Percentiles rank a stretch among this genome's conserved stretches.
Conservation (phyloP, 192 early-diverging fungal species). For the Entomortierella chlamydospora region DNA sequence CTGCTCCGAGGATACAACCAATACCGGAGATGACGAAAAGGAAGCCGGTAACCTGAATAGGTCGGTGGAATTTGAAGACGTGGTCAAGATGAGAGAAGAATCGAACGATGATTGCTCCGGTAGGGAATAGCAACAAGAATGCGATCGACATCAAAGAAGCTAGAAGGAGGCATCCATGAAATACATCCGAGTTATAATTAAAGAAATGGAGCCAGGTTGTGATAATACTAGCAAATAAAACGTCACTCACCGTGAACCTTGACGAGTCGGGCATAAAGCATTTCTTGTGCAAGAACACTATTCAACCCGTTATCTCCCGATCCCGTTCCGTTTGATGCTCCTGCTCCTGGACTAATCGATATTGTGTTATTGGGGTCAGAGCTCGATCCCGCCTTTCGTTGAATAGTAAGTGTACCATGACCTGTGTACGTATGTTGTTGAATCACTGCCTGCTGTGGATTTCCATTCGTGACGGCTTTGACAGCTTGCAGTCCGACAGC, state of each 20-base stretch:
- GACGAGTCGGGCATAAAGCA: neutral
- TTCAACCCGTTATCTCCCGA: neutral
- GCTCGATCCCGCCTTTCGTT: conserved; percentile 14
- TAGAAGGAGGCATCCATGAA: neutral
- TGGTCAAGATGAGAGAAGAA: conserved; percentile 27
- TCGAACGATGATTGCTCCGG: conserved; percentile 23
- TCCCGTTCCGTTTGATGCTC: no score
- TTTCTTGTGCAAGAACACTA: neutral
- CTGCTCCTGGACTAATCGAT: neutral
- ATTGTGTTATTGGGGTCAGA: neutral
- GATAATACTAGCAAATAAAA: no score
- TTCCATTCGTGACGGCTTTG: neutral
- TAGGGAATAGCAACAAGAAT: conserved; percentile 36
- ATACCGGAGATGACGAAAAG: conserved; percentile 4
- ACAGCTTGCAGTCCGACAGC: conserved; percentile 14
- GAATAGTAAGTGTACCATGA: conserved; percentile 16
- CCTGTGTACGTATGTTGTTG: conserved; percentile 20
- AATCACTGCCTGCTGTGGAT: conserved; percentile 28
- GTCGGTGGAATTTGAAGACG: conserved; percentile 37
- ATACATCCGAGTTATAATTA: no score
- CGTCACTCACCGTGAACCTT: conserved; percentile 35
- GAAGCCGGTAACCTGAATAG: conserved; percentile 33
- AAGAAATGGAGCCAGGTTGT: neutral
- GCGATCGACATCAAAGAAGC: conserved; percentile 32
- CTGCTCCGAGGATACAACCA: conserved; percentile 24